Conservation (phyloP, 768 basidiomycete genomes). For the Leccinum longicurvipes region DNA sequence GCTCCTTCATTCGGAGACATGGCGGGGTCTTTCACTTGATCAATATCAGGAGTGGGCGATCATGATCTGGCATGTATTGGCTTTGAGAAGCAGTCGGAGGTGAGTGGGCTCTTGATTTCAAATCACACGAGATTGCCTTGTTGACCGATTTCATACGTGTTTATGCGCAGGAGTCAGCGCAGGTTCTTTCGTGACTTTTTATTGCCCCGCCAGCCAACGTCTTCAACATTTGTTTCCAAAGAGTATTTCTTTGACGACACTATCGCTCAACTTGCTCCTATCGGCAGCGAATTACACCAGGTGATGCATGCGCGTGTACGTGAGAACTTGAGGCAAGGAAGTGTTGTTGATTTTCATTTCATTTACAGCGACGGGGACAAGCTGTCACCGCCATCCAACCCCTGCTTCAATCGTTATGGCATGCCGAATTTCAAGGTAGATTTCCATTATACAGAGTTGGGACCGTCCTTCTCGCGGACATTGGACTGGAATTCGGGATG, state of each 20-base stretch:
- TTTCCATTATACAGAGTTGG: conserved; percentile 65
- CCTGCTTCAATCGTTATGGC: conserved; percentile 71
- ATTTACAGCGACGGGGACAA: conserved; percentile 58
- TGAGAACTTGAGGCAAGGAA: conserved; percentile 20
- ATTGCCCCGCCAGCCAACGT: conserved; percentile 51
- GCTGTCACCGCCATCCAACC: conserved; percentile 59
- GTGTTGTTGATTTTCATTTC: conserved; percentile 3
- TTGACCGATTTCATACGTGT: conserved; percentile 10
- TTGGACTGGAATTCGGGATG: conserved; percentile 76
- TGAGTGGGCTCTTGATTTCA: conserved; percentile 30
- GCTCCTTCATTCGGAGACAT: conserved; percentile 66
- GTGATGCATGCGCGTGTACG: conserved; percentile 40
- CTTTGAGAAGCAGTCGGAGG: conserved; percentile 67
- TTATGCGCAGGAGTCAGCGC: conserved; percentile 49
- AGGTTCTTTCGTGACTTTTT: conserved; percentile 66
- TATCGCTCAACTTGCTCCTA: conserved; percentile 31
- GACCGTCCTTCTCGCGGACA: conserved; percentile 71
- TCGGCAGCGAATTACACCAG: conserved; percentile 42
- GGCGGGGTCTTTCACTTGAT: conserved; percentile 60
- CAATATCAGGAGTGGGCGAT: conserved; percentile 73
- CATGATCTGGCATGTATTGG: conserved; percentile 76
- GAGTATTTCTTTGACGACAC: conserved; percentile 52
- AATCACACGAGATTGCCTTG: not conserved
- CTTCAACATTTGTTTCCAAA: conserved; percentile 50
- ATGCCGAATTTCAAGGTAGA: conserved; percentile 74